Conservation (phyloP, 2,329 filamentous ascomycete genomes). For the Sporothrix phasma region DNA sequence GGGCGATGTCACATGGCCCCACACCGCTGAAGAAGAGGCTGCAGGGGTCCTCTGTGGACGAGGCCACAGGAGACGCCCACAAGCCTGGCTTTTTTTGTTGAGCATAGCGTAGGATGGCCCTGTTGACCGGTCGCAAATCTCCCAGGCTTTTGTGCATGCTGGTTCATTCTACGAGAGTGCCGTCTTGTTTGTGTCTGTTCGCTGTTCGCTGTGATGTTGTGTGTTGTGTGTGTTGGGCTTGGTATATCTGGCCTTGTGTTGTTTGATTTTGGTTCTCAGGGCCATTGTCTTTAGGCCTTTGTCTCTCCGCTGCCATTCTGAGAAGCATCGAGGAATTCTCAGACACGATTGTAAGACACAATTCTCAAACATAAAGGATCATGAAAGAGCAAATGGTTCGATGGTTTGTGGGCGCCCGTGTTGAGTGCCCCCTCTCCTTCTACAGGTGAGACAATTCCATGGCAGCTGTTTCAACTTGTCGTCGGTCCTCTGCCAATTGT, state of each 20-base stretch:
- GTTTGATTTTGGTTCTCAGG: neutral
- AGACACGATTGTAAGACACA: neutral
- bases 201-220: neutral
- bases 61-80: neutral
- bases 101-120: neutral
- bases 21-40: constrained; percentile 7
- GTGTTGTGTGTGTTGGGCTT: neutral
- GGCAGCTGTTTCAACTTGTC: neutral
- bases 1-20: neutral
- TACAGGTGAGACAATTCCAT: neutral
- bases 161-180: neutral
- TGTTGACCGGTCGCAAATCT: neutral
- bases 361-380: neutral
- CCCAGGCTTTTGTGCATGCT: neutral
- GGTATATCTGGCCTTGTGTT: neutral
- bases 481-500: neutral
- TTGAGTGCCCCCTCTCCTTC: neutral
- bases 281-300: neutral
- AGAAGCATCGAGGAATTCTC: neutral
- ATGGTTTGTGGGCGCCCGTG: too few relatives aligned
- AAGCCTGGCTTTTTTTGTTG: neutral
- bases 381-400: neutral
- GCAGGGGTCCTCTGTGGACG: neutral
- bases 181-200: neutral
- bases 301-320: neutral